A percentile compares a stretch with the other conserved stretches of the same genome.
Evolutionary conservation across 371 early-diverging fungal species (phyloP).

Genomic region (Parasitella parasitica): DNA sequence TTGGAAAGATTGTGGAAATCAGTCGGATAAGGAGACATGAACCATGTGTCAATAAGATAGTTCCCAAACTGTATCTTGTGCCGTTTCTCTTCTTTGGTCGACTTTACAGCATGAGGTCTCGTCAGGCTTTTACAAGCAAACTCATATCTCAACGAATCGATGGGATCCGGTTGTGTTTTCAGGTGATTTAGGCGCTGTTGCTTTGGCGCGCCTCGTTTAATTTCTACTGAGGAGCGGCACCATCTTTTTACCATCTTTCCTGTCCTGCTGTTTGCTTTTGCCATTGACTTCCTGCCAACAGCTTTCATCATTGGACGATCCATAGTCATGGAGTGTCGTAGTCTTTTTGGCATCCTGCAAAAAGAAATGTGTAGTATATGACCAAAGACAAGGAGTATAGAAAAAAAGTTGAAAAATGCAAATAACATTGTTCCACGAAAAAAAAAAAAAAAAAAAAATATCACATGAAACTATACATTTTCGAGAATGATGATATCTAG

Average conservation of each 20-base stretch:
- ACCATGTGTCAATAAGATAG: constrained; percentile 56
- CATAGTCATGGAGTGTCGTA: not conserved
- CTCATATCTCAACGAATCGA: not conserved
- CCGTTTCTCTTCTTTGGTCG: not conserved
- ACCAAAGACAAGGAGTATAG: no score
- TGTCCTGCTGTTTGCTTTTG: no score
- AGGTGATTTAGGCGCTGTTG: not conserved
- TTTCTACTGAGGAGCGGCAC: not conserved
- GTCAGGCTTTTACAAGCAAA: not conserved
- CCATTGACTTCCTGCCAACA: not conserved
- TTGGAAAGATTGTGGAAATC: constrained; percentile 67
- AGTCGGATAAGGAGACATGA: constrained; percentile 93
- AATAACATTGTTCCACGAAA: not conserved
- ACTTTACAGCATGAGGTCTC: not conserved
- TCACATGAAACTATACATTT: not conserved
- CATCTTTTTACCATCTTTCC: not conserved
- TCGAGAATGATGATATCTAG: no score
- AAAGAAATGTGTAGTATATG: no score
- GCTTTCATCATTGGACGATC: not conserved
- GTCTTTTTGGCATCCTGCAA: not conserved
- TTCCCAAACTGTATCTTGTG: constrained; percentile 1
- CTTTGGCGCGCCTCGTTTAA: no score
- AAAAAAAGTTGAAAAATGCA: not conserved
- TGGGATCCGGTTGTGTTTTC: not conserved
- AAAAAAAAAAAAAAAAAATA: not conserved